Evolutionary conservation across 2,329 filamentous ascomycete species (phyloP), one percentile per base, ranked within the genome.

Genomic region (Fusarium palustre): DNA sequence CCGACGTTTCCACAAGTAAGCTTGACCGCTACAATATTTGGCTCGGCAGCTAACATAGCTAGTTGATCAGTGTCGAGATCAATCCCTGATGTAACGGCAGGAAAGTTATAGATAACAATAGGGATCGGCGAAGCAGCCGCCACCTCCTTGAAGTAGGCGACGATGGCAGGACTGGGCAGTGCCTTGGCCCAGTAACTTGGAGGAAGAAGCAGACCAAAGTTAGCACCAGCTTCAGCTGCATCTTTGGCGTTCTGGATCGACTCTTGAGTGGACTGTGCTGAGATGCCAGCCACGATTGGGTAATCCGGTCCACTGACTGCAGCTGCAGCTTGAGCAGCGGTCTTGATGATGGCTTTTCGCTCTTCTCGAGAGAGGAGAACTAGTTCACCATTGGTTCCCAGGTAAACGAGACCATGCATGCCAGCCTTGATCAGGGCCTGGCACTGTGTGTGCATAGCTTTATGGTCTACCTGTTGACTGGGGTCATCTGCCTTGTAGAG

Each of bases 201-300:
- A 9, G 92, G 91, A 7, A 95, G 85, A 2, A 94, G 86, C 45
- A 95, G 84, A 3, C 90, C 91, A 68, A 91, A 92, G 75, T 92
- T 89, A 66, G 90, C 92, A 39, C 92, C 92, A 20, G 88, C 85
- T 10, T 85, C 83, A 65, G 86, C 87, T 10, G 91, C 91, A 71
- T 93, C 83, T 33, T 89, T 88, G 39, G 90, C 89, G 42, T 87
- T 84, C 33, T 81, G 81, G 81, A 93, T 94, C 76, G 88, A 91
- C 33, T 87, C 84, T 34, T 86, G 77, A 36, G 93, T 83, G 15
- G 89, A 88, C 25, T 75, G 56, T 1, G 79, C 82, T 0, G 79
- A 81, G 24, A 83, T 80, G 7, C 83, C 83, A 5, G 82, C 83
- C 4, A 84, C 79, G 5, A 84, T 76, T 1, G 82, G 83, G 43